Conservation (phyloP, 2,329 filamentous ascomycete species). For the Penicillium sp. region DNA sequence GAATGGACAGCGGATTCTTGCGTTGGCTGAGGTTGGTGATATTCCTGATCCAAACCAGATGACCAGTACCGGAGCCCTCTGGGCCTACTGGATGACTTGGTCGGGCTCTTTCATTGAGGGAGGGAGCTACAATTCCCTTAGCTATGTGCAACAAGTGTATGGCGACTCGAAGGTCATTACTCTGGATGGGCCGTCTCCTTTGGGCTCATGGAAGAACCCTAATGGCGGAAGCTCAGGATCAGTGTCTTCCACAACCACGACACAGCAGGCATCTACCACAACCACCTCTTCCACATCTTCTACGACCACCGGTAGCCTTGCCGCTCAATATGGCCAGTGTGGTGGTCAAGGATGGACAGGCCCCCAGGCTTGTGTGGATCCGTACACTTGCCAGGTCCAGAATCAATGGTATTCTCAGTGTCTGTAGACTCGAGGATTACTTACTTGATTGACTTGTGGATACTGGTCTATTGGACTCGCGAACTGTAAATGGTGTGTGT, state of each 20-base stretch:
- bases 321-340: neutral
- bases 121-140: neutral
- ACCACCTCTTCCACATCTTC: neutral
- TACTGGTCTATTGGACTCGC: no score
- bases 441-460: neutral
- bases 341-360: neutral
- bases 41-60: neutral
- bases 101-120: neutral
- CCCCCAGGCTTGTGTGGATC: neutral
- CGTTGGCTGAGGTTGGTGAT: neutral
- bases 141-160: neutral
- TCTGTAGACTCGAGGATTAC: neutral
- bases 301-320: neutral
- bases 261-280: neutral
- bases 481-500: no score
- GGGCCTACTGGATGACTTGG: neutral
- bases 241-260: neutral
- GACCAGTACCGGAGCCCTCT: neutral
- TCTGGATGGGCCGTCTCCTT: constrained; percentile 2
- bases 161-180: neutral
- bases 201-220: neutral
- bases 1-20: neutral
- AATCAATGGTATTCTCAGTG: neutral
- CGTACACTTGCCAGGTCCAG: neutral
- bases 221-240: neutral